A percentile compares a stretch with the other conserved stretches of the same genome.
phyloP scores from a whole-genome alignment of 1,284 basidiomycete species.

The Ceratobasidium sp. region DNA sequence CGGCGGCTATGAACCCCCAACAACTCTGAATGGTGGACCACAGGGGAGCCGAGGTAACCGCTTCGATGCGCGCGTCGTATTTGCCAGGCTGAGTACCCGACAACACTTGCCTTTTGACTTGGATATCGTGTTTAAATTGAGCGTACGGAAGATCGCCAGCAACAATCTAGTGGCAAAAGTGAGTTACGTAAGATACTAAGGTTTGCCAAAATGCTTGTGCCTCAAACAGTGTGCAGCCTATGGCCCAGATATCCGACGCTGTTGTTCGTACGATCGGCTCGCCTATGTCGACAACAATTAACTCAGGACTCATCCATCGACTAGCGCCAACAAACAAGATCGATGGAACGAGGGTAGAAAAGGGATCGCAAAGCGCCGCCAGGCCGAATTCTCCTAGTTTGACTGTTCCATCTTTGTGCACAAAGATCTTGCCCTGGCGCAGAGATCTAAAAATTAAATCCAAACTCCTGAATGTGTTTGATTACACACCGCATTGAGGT shows the following conservation, averaged over 20 bases:
- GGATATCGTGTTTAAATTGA: too few relatives aligned
- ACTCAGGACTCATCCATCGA: slow-evolving; percentile 38
- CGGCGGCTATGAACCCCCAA: too few relatives aligned
- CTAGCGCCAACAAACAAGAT: background rate
- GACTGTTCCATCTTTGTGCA: background rate
- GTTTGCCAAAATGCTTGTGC: background rate
- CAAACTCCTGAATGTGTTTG: background rate
- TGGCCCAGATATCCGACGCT: slow-evolving; percentile 32
- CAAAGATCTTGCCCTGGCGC: background rate
- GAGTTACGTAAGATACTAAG: too few relatives aligned
- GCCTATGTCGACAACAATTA: background rate
- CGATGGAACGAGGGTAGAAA: slow-evolving; percentile 10
- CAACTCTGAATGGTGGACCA: too few relatives aligned
- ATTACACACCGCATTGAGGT: background rate
- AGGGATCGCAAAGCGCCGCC: background rate
- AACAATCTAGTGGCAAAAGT: too few relatives aligned
- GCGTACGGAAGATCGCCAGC: too few relatives aligned
- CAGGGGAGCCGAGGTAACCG: too few relatives aligned
- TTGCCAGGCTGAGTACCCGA: too few relatives aligned
- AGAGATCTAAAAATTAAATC: background rate
- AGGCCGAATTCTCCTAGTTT: slow-evolving; percentile 35
- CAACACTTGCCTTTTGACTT: too few relatives aligned
- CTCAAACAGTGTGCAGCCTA: slow-evolving; percentile 30
- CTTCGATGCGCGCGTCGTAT: too few relatives aligned
- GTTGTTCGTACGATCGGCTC: background rate